Evolutionary conservation across 495 filamentous ascomycete genomes (phyloP), one percentile per base, ranked within the genome.

Genomic region (Tetracladium marchalianum): DNA sequence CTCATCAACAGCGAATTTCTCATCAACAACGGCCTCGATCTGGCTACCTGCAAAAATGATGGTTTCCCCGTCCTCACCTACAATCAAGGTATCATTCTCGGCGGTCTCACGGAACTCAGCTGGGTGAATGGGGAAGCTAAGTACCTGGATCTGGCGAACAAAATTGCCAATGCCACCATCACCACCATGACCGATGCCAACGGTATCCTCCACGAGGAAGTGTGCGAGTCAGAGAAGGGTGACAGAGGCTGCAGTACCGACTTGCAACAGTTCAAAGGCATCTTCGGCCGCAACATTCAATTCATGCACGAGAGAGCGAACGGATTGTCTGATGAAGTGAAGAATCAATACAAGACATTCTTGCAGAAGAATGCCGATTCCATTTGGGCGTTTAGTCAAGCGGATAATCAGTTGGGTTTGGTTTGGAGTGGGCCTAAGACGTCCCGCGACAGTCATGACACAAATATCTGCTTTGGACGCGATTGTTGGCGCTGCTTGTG

Each of bases 61-160:
- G 61, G 63, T 35, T 66, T 66, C n/a, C 12, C 27, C 4, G 72
- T 76, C 41, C 88, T 76, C 73, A 76, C 81, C 0, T 90, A 90
- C 67, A 90, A 88, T 64, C 84, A 89, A 62, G 85, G 84, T 27
- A 80, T 87, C 31, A 68, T 89, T 38, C 70, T 89, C 13, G 81
- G 82, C 15, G 85, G 73, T 2, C 70, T 88, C 1, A 76, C 81
- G 36, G 84, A 88, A 62, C 66, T 88, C 32, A 63, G 69, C 59
- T 66, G 62, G 47, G 76, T 76, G 0, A 47, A 45, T 7, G 53
- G 52, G 0, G 46, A 54, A 13, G 16, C 33, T 5, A 63, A 67
- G 11, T 71, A 75, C 22, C 65, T 87, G 11, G 53, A 58, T 15
- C 60, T 71, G 1, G 85, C 85, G n/a, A 64, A 69, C 36, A 61